Base-by-base conservation (phyloP, 179 eudicot species). In the Corrigiola litoralis region DNA sequence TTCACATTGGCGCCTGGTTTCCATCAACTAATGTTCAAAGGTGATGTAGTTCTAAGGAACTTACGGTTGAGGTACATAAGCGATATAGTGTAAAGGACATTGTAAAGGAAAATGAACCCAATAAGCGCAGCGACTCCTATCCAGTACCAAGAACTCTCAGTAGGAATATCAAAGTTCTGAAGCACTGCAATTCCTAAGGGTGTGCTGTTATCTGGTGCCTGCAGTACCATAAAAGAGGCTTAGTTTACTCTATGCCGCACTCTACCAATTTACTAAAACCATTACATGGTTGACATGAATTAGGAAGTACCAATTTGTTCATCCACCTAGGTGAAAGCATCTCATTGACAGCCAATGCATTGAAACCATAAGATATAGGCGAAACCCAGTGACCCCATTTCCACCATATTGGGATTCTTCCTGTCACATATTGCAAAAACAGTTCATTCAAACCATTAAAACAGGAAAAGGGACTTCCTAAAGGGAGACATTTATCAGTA, bases 311-410 rank as follows among this genome's bases (percentile, higher is more conserved):
- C 75, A 55, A 11, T 82, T 72, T 75, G 85, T 83, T 86, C 97
- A 94, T 90, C 99, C 99, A 94, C 56, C 99, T 80, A 9, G 91
- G 86, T 32, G 96, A 83, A 75, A 79, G 78, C 99, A 94, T 84
- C 77, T 95, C 99, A 66, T 95, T 95, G 4, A 91, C 96, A 34
- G 89, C 76, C 3, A 95, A 54, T 61, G 97, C 84, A 65, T 95
- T 91, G 84, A 79, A 91, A 31, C 82, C 84, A 65, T 95, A 95
- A 18, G 85, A 76, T 79, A 95, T 53, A 24, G 99, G 99, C 8
- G 96, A 85, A 36, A 79, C 67, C 97, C 96, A 95, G 66, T 82
- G 88, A 6, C 86, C 96, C 99, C 99, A 95, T 17, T 80, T 53
- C 87, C 88, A 78, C 97, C 99, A 88, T 7, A 47, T 71, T 0